Conservation (phyloP, 2,329 filamentous ascomycete species). For the Alternaria conjuncta region DNA sequence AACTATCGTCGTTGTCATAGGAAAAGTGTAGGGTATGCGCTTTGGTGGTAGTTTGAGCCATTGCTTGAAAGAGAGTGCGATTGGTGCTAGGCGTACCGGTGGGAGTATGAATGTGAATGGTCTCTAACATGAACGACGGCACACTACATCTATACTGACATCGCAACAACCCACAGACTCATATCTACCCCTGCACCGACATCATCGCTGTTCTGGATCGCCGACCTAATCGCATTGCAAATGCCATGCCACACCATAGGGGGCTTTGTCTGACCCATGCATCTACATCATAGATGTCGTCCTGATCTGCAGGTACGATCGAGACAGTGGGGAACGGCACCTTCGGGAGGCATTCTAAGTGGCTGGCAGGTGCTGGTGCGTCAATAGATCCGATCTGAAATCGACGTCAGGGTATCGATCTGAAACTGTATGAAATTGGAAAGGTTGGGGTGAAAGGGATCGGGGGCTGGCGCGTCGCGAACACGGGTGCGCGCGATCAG, state of each 20-base stretch:
- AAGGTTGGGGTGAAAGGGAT: constrained; percentile 3
- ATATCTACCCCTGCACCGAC: constrained; percentile 1
- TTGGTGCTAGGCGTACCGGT: not conserved
- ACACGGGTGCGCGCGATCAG: not conserved
- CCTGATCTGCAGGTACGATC: constrained; percentile 20
- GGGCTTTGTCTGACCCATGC: constrained; percentile 10
- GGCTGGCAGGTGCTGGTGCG: not conserved
- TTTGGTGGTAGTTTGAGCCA: constrained; percentile 14
- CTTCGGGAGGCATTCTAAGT: not conserved
- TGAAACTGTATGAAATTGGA: constrained; percentile 1
- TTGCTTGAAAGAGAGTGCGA: not conserved
- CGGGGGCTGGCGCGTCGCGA: constrained; percentile 1
- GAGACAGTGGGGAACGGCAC: not conserved
- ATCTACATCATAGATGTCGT: constrained; percentile 20
- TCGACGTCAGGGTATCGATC: not conserved
- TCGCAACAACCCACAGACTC: not conserved
- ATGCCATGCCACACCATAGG: constrained; percentile 3
- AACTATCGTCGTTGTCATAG: constrained; percentile 22
- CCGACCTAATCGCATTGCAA: not conserved
- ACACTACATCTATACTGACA: constrained; percentile 1
- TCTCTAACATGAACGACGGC: not conserved
- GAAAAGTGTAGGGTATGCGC: constrained; percentile 20
- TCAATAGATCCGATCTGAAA: not conserved
- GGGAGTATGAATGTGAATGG: not conserved
- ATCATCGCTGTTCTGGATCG: constrained; percentile 8